Base-by-base conservation (phyloP, 176 grass and related monocot genomes). In the Thalia dealbata region DNA sequence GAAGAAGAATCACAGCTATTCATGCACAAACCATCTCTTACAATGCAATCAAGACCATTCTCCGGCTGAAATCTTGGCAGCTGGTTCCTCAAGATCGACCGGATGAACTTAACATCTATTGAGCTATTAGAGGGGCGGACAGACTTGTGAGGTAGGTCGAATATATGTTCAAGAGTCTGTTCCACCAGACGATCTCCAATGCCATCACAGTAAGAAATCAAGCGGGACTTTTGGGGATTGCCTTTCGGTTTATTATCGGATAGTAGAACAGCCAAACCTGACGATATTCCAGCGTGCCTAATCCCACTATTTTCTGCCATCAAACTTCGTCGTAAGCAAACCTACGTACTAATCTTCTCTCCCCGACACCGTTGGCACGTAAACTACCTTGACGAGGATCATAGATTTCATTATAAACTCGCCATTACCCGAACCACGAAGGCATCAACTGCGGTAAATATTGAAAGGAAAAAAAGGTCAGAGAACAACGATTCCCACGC, bases 191-290 rank as follows among this genome's bases (percentile, higher is more conserved):
- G 87, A 32, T 90, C 76, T 6, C 91, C 78, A 41, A 95, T 95
- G 55, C 89, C 84, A 43, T 87, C 91, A 22, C 87, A 85, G 69
- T 85, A 95, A 11, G 91, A 95, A 35, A 95, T 76, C 77, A 95
- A 82, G 71, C 81, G 84, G 0, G 91, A 85, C 60, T 95, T 95
- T 81, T 95, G 91, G 79, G 79, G 67, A 67, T 64, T 81, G 66
- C 32, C 58, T 74, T 76, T 95, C 60, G 81, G 73, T 51, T 87
- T 76, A 11, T 90, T 77, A 56, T 80, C 84, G 26, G 87, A 82
- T 16, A 95, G 71, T 38, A 95, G 54, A 86, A 95, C 84, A 67
- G 84, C 91, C 69, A 95, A 50, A 69, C 91, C 91, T 16, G 91
- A 84, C 22, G 82, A 85, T 60, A 95, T 87, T 61, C 82, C 77